Evolutionary conservation across 163 green algal genomes (phyloP), one percentile per base, ranked within the genome.

Genomic region (Scenedesmus sp.): DNA sequence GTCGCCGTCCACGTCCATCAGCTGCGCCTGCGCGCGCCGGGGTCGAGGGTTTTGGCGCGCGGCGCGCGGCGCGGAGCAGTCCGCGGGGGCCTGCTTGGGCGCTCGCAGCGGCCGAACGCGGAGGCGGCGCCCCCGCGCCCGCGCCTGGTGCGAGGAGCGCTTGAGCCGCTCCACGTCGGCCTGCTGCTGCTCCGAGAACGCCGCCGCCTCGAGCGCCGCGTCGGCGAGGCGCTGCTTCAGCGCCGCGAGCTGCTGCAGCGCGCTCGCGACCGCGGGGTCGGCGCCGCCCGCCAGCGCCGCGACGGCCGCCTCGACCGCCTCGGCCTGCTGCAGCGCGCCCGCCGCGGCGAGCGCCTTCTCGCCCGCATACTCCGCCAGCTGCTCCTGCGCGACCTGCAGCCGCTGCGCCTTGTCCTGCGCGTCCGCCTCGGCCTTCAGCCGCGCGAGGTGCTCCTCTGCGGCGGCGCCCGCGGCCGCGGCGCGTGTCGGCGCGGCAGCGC

Each of bases 291-390:
- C 66, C 60, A 62, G 45, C 33, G 77, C 57, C 74, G 47, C 9
- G n/a, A 81, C 28, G 7, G 63, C 50, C 15, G n/a, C 31, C 20
- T 67, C 63, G 1, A 85, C 18, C 33, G 70, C 48, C 17, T 85
- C 50, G 14, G 83, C 84, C 45, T 90, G 75, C 69, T 83, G 56
- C 36, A 89, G 53, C 33, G 92, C 63, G 13, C 13, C 48, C 3
- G 64, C 34, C 13, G 84, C 83, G 48, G 95, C 92, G 6, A 57
- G 45, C 15, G 85, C 83, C 60, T 93, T 93, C 39, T 96, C 82
- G 0, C 26, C 29, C 1, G 93, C 89, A 44, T 93, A 97, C 82
- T 98, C 95, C 3, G 88, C 87, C 3, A 97, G 83, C 84, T 98
- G 95, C 84, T 96, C 84, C 77, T 95, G 89, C 0, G 90, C 89